phyloP scores from a whole-genome alignment of 164 flowering plant genomes.

The Vitis vinifera region ASM3070453v1 NC_081810.1:21848501-21849000 shows the following conservation, averaged over 20 bases:
- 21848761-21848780: not conserved
- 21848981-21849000: not conserved
- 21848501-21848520: no score
- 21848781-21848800: not conserved
- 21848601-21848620: no score
- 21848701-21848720: not conserved
- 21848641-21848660: no score
- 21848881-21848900: slow-evolving; percentile 85
- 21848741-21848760: not conserved
- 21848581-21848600: no score
- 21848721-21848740: no score
- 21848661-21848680: no score
- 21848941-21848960: slow-evolving; percentile 83
- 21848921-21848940: slow-evolving; percentile 97
- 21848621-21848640: no score
- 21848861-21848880: slow-evolving; percentile 70
- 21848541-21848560: no score
- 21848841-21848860: slow-evolving; percentile 69
- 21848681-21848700: no score
- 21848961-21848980: slow-evolving; percentile 40
- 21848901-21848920: slow-evolving; percentile 92
- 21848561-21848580: no score
- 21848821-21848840: slow-evolving; percentile 10
- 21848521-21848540: no score
- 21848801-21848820: not conserved